Conservation (phyloP, 495 filamentous ascomycete species). For the Chaetomium cochliodes region DNA sequence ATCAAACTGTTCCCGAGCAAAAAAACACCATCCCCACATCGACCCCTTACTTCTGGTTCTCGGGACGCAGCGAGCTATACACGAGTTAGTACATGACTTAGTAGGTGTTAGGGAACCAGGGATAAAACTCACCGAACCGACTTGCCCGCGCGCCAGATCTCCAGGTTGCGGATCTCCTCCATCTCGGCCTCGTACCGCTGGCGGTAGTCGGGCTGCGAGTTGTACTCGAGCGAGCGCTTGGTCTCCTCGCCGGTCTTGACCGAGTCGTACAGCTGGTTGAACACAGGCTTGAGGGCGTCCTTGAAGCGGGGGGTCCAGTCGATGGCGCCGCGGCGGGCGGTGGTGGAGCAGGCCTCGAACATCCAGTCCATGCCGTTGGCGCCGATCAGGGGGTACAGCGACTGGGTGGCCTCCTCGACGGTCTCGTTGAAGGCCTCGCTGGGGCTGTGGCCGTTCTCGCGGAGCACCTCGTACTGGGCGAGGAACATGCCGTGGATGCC, state of each 20-base stretch:
- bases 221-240: constrained; percentile 89
- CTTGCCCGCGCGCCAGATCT: constrained; percentile 99
- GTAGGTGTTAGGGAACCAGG: background rate
- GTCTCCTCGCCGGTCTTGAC: constrained; percentile 90
- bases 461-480: constrained; percentile 99
- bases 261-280: constrained; percentile 91
- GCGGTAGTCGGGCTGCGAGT: constrained; percentile 89
- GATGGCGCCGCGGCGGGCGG: constrained; percentile 95
- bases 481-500: constrained; percentile 99
- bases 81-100: constrained; percentile 25
- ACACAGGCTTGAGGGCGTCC: constrained; percentile 94
- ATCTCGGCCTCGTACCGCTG: constrained; percentile 95
- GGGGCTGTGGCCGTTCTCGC: constrained; percentile 93
- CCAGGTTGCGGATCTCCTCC: constrained; percentile 90
- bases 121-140: constrained; percentile 67
- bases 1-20: constrained; percentile 25
- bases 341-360: constrained; percentile 99
- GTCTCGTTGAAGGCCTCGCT: constrained; percentile 99
- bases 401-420: constrained; percentile 98
- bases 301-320: constrained; percentile 97
- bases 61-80: constrained; percentile 73
- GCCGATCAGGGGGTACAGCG: constrained; percentile 94
- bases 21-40: constrained; percentile 22
- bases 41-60: constrained; percentile 78
- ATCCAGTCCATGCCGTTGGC: constrained; percentile 99